Evolutionary conservation across 2,329 filamentous ascomycete genomes (phyloP), one percentile per base, ranked within the genome.

Genomic region (Parastagonospora nodorum): DNA sequence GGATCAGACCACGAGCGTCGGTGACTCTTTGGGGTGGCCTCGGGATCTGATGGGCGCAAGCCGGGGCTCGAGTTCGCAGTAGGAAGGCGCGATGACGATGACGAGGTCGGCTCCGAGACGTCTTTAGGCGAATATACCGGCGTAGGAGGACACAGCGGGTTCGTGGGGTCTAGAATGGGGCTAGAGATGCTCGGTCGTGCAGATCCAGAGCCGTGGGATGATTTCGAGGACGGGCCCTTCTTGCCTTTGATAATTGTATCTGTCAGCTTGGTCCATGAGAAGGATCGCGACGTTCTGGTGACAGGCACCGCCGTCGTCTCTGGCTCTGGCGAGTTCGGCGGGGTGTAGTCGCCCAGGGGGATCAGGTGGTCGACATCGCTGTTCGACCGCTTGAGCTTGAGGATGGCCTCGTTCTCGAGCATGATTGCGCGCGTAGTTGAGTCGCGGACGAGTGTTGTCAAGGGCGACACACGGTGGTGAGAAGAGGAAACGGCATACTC

Each of bases 261-360:
- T 41, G 69, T 70, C 40, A 72, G 59, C 55, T 65, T 70, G 4
- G 56, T 53, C 12, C 66, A 59, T 0, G 66, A 70, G 41, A 70
- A 66, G 10, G 59, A 55, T 10, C 68, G 61, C 42, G 53, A 54
- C 3, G 45, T 35, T 10, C 55, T 52, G 4, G 49, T 50, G 32
- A 42, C 44, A 11, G 48, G 45, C 12, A 48, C 51, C 48, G 48
- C 51, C 48, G 46, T 50, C 28, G 28, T 48, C 33, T 24, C 48
- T 11, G 50, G 46, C 33, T 24, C 48, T 11, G 50, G 46, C 48
- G 52, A 48, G 30, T n/a, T 42, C 43, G 51, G 58, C n/a, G 60
- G 59, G 27, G 59, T 59, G 14, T 39, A 8, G 33, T 57, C 48
- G 31, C 58, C 53, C 41, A 57, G 9, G 8, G 58, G 60, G 5